Conservation (phyloP, 805 yeast species). For the Myxozyma kluyveri region DNA sequence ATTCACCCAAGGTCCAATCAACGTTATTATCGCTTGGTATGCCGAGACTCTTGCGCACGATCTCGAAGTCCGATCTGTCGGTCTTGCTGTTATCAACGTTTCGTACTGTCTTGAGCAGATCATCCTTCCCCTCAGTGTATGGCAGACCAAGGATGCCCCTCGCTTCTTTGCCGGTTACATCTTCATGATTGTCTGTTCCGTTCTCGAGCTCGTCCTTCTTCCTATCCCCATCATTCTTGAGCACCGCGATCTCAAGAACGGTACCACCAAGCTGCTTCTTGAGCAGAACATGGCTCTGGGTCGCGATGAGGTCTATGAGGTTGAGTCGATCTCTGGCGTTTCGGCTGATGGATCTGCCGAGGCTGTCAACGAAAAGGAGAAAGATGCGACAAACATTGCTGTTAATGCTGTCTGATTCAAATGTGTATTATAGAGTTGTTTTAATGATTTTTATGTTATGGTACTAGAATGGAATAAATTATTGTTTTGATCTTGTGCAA, state of each 20-base stretch:
- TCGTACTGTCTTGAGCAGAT: constrained; percentile 18
- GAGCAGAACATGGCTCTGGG: not conserved
- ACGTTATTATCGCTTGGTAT: constrained; percentile 25
- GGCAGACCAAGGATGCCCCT: constrained; percentile 28
- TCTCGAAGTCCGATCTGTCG: constrained; percentile 20
- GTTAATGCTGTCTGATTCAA: no score
- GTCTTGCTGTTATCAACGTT: constrained; percentile 19
- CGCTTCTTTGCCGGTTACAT: constrained; percentile 20
- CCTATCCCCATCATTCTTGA: constrained; percentile 21
- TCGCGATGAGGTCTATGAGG: not conserved
- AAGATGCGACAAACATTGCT: no score
- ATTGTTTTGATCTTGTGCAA: no score
- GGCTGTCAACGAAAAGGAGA: no score
- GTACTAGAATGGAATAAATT: no score
- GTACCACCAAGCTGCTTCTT: no score
- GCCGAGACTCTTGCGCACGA: constrained; percentile 23
- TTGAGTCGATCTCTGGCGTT: no score
- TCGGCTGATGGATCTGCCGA: no score
- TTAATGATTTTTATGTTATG: no score
- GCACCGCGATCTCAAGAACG: constrained; percentile 11
- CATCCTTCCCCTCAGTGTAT: constrained; percentile 19
- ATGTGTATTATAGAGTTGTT: no score
- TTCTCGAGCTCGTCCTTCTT: constrained; percentile 16
- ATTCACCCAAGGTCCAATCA: constrained; percentile 26
- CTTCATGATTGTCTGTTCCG: constrained; percentile 12